Evolutionary conservation across 2,329 filamentous ascomycete species (phyloP).

Genomic region (Drechslerella dactyloides): DNA sequence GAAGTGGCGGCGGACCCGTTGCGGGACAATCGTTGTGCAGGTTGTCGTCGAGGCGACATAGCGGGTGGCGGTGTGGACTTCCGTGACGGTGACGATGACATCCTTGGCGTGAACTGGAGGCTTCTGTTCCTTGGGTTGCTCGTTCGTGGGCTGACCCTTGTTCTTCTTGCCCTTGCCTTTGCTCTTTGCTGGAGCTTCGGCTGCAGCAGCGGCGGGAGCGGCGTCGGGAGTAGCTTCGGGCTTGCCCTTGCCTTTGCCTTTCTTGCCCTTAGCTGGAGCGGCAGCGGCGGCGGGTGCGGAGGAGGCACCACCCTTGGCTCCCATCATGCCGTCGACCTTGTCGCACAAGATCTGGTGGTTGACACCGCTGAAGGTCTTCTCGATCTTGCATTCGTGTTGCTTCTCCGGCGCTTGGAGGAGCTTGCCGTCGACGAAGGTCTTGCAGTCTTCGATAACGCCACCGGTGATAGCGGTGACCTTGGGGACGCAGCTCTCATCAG

Average conservation of each 20-base stretch:
- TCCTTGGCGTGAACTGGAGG: background rate
- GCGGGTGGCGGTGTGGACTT: background rate
- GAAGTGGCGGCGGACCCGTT: constrained; percentile 35
- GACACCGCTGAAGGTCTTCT: constrained; percentile 9
- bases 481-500: constrained; percentile 50
- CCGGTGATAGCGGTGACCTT: constrained; percentile 14
- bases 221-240: no score
- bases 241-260: no score
- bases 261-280: no score
- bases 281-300: no score
- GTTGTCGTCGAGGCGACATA: background rate
- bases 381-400: constrained; percentile 31
- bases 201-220: no score
- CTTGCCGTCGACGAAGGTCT: constrained; percentile 22
- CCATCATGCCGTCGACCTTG: no score
- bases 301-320: no score
- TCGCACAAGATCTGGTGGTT: constrained; percentile 17
- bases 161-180: no score
- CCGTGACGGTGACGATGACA: background rate
- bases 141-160: background rate
- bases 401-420: constrained; percentile 28
- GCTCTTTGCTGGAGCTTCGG: no score
- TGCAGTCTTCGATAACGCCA: constrained; percentile 22
- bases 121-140: background rate
- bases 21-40: constrained; percentile 14